Conservation (phyloP, 208 protist genomes). For the Naegleria gruberi region DNA sequence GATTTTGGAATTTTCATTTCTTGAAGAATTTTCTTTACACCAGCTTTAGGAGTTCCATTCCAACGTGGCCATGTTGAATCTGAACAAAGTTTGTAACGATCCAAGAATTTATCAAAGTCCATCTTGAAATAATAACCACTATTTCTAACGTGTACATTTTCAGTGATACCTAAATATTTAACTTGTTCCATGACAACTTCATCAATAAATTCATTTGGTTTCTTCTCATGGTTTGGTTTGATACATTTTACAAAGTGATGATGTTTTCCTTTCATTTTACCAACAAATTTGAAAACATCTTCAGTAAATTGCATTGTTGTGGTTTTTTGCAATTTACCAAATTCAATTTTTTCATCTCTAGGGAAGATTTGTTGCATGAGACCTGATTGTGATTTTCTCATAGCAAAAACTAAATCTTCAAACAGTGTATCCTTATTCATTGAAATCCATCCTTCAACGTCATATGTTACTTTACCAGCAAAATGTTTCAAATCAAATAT, state of each 20-base stretch:
- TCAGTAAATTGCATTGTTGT: background rate
- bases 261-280: background rate
- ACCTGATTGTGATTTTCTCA: constrained; percentile 24
- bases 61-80: background rate
- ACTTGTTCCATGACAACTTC: constrained; percentile 1
- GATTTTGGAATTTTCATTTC: background rate
- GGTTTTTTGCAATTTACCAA: constrained; percentile 22
- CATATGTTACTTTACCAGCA: constrained; percentile 59
- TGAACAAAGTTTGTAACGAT: constrained; percentile 44
- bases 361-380: background rate
- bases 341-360: constrained; percentile 4
- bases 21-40: background rate
- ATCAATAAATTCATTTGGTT: background rate
- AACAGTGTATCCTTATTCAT: constrained; percentile 61
- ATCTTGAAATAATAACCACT: constrained; percentile 14
- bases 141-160: background rate
- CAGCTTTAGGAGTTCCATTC: background rate
- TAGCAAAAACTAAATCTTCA: constrained; percentile 47
- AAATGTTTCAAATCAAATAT: constrained; percentile 55
- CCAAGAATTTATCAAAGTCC: constrained; percentile 8
- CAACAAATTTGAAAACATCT: background rate
- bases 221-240: constrained; percentile 17
- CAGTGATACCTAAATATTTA: constrained; percentile 1
- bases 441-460: constrained; percentile 49
- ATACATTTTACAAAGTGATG: constrained; percentile 5